These are phyloP conservation scores for Russula dissimulans DNA, from an alignment of 768 basidiomycete species.

Conservation along the genomic window DNA sequence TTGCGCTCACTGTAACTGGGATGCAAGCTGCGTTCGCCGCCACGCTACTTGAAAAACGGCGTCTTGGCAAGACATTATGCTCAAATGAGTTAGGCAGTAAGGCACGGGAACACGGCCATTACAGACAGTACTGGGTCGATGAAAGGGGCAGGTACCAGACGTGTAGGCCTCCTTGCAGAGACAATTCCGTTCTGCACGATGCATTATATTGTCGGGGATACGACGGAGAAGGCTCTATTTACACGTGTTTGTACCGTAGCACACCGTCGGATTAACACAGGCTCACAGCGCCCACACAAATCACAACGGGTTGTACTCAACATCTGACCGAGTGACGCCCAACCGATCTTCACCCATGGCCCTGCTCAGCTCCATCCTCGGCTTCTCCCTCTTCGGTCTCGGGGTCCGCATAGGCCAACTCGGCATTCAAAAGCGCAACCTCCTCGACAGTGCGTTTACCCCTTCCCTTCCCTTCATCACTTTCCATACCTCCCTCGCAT, in stretches of 20 bases:
- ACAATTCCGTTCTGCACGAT: too few species aligned
- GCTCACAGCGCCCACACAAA: not conserved
- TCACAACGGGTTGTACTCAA: not conserved
- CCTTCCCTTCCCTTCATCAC: not conserved
- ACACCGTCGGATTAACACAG: not conserved
- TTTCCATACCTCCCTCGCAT: not conserved
- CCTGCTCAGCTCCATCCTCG: constrained; percentile 58
- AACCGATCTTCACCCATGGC: constrained; percentile 37
- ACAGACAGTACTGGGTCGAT: too few species aligned
- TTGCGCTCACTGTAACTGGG: too few species aligned
- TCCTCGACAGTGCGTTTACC: constrained; percentile 60
- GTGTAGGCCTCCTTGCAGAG: too few species aligned
- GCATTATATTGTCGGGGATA: too few species aligned
- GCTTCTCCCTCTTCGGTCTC: constrained; percentile 77
- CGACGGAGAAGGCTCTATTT: not conserved
- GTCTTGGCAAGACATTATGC: too few species aligned
- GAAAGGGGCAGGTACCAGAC: too few species aligned
- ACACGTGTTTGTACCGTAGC: not conserved
- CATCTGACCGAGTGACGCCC: not conserved
- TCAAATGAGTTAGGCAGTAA: too few species aligned
- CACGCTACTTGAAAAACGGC: too few species aligned
- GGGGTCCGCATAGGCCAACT: constrained; percentile 80
- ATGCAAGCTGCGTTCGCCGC: too few species aligned
- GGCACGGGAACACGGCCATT: too few species aligned
- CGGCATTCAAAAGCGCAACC: constrained; percentile 70